Evolutionary conservation across 257 asterid genomes (phyloP).

Genomic region (Solanum rostratum): DNA sequence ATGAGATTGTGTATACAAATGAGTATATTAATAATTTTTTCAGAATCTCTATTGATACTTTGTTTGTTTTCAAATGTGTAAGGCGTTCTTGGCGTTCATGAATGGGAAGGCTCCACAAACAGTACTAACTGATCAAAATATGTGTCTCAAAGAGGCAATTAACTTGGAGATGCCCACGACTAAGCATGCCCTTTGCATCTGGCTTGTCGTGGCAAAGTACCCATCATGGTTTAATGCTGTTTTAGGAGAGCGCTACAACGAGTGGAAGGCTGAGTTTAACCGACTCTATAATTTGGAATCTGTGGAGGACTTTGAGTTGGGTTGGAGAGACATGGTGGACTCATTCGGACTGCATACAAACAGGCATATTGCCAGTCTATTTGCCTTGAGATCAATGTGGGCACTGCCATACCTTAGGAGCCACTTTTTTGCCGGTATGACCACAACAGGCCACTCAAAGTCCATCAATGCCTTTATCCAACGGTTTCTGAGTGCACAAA

Average conservation of each 20-base stretch:
- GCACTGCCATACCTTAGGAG: slow-evolving; percentile 89
- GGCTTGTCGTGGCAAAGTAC: slow-evolving; percentile 85
- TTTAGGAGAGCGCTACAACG: slow-evolving; percentile 85
- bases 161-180: slow-evolving; percentile 76
- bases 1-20: background rate
- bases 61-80: slow-evolving; percentile 5
- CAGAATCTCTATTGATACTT: slow-evolving; percentile 3
- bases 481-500: slow-evolving; percentile 90
- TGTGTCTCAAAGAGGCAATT: slow-evolving; percentile 87
- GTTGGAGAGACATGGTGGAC: slow-evolving; percentile 93
- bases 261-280: slow-evolving; percentile 89
- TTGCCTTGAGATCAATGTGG: slow-evolving; percentile 73
- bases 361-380: slow-evolving; percentile 73
- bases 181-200: slow-evolving; percentile 92
- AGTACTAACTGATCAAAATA: slow-evolving; percentile 82
- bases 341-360: slow-evolving; percentile 77
- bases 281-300: slow-evolving; percentile 76
- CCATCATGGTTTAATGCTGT: slow-evolving; percentile 98
- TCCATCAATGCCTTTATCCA: slow-evolving; percentile 89
- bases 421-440: slow-evolving; percentile 94
- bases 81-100: slow-evolving; percentile 86
- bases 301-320: slow-evolving; percentile 73
- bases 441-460: slow-evolving; percentile 69
- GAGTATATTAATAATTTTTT: background rate
- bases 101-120: slow-evolving; percentile 95